A percentile compares a stretch with the other conserved stretches of the same genome.
Evolutionary conservation across 495 filamentous ascomycete genomes (phyloP).

Genomic region (Neurospora africana): DNA sequence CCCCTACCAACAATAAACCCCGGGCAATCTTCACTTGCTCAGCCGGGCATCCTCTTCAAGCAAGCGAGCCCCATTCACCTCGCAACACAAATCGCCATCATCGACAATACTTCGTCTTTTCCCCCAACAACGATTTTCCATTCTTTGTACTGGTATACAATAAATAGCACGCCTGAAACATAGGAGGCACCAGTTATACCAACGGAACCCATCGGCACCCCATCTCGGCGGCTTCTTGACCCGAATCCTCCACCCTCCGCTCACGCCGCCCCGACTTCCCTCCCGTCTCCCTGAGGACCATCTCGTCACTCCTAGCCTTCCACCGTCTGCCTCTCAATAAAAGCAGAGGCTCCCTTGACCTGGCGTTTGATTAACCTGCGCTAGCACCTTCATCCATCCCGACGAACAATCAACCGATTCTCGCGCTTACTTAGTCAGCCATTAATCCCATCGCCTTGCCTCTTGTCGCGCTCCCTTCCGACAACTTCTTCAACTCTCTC

Average conservation of each 20-base stretch:
- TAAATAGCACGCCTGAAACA: background rate
- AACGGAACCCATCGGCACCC: background rate
- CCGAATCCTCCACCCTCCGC: background rate
- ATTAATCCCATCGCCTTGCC: background rate
- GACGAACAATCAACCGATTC: background rate
- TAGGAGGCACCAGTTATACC: background rate
- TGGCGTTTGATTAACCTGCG: background rate
- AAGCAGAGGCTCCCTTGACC: background rate
- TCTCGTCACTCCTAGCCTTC: background rate
- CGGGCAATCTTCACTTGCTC: background rate
- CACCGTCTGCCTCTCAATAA: background rate
- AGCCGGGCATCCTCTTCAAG: background rate
- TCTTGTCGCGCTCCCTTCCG: background rate
- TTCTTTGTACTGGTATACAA: background rate
- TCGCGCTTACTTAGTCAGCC: background rate
- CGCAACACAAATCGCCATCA: background rate
- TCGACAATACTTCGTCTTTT: background rate
- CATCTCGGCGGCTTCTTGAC: background rate
- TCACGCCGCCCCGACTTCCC: background rate
- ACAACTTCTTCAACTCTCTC: background rate
- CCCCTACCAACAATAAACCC: background rate
- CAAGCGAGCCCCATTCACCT: background rate
- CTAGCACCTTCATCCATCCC: background rate
- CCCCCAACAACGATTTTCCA: background rate
- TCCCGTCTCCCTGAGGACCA: background rate